Evolutionary conservation across 2,329 filamentous ascomycete species (phyloP).

Genomic region (Didymella glomerata): DNA sequence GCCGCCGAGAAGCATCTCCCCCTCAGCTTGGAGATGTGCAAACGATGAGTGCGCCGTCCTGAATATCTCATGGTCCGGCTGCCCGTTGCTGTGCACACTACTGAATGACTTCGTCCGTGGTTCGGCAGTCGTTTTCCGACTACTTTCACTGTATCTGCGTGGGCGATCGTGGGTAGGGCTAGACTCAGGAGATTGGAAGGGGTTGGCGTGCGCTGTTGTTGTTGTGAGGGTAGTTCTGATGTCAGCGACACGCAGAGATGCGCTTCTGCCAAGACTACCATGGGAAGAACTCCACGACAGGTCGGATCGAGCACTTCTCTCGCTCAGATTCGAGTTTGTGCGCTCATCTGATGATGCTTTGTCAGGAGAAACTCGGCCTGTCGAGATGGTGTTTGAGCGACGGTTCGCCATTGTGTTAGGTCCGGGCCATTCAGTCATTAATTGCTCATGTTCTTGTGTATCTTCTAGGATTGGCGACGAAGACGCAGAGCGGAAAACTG

Average conservation of each 20-base stretch:
- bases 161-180: constrained; percentile 41
- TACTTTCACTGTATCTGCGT: constrained; percentile 28
- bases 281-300: constrained; percentile 54
- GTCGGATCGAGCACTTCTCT: constrained; percentile 57
- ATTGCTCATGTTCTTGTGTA: constrained; percentile 5
- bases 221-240: constrained; percentile 31
- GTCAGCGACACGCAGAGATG: constrained; percentile 56
- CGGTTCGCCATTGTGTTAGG: constrained; percentile 22
- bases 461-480: constrained; percentile 35
- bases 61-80: constrained; percentile 59
- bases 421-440: constrained; percentile 26
- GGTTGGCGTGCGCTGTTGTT: constrained; percentile 36
- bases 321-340: constrained; percentile 65
- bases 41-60: constrained; percentile 61
- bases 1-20: constrained; percentile 61
- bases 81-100: constrained; percentile 50
- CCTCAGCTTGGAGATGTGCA: constrained; percentile 60
- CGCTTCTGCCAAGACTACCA: constrained; percentile 54
- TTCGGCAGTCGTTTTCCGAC: constrained; percentile 33
- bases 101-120: constrained; percentile 41
- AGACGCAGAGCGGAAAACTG: constrained; percentile 34
- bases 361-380: constrained; percentile 56
- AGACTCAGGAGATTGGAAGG: constrained; percentile 45
- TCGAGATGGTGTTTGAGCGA: constrained; percentile 31
- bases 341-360: constrained; percentile 59